Percentiles rank a stretch among this genome's conserved stretches.
Conservation (phyloP, 495 filamentous ascomycete genomes). For the Talaromyces wortmannii region DNA sequence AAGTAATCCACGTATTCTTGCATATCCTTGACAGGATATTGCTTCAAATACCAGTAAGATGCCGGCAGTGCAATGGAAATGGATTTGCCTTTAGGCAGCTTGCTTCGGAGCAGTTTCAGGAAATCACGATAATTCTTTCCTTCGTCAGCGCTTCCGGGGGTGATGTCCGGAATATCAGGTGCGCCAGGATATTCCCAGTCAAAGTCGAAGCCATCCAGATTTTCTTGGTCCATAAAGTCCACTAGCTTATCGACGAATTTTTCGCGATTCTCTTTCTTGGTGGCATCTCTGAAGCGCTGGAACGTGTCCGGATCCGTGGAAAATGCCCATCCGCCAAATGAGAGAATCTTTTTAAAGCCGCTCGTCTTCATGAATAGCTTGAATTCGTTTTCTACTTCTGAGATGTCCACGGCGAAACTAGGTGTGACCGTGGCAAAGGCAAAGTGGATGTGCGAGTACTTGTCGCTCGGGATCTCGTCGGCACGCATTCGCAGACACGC, state of each 20-base stretch:
- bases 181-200: conserved; percentile 13
- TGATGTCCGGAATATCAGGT: conserved; percentile 22
- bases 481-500: conserved; percentile 14
- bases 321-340: conserved; percentile 43
- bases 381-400: conserved; percentile 13
- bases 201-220: conserved; percentile 16
- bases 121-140: conserved; percentile 13
- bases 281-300: conserved; percentile 28
- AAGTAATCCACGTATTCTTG: conserved; percentile 20
- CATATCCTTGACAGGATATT: conserved; percentile 19
- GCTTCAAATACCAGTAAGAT: conserved; percentile 25
- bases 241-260: conserved; percentile 20
- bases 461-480: conserved; percentile 9
- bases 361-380: conserved; percentile 14
- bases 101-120: not conserved
- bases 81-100: conserved; percentile 1
- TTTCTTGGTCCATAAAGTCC: conserved; percentile 13
- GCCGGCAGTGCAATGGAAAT: conserved; percentile 15
- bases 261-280: conserved; percentile 16
- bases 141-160: conserved; percentile 10
- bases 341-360: conserved; percentile 27
- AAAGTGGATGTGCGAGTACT: conserved; percentile 39
- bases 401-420: conserved; percentile 18
- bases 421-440: conserved; percentile 30
- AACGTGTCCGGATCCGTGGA: conserved; percentile 26